These are phyloP conservation scores for Penicillium salamii DNA, from an alignment of 495 filamentous ascomycete genomes.

Conservation along the genomic window DNA sequence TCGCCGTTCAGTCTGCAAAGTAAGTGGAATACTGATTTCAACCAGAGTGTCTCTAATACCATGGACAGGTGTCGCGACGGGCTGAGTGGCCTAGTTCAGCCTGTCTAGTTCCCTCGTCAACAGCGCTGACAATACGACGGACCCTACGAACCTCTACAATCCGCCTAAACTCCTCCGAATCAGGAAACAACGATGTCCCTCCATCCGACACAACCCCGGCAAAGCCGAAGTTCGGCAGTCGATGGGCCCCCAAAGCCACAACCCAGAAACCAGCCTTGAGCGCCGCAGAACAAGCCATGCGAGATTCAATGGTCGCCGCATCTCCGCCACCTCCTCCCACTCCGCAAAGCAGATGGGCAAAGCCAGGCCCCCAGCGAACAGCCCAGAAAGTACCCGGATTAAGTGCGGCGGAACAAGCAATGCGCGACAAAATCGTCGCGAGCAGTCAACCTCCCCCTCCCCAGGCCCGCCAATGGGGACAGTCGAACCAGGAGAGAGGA, in stretches of 20 bases:
- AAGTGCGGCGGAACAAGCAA: constrained; percentile 29
- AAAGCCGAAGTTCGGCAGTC: constrained; percentile 23
- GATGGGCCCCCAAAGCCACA: constrained; percentile 24
- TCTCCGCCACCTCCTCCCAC: constrained; percentile 7
- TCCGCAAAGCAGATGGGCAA: not conserved
- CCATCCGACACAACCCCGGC: constrained; percentile 1
- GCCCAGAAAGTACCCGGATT: not conserved
- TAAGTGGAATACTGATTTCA: constrained; percentile 11
- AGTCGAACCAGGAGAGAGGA: not conserved
- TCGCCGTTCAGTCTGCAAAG: constrained; percentile 35
- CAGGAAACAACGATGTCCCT: constrained; percentile 9
- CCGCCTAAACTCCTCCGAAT: constrained; percentile 20
- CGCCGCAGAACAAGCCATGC: constrained; percentile 34
- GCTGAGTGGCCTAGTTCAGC: constrained; percentile 30
- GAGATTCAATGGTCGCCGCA: constrained; percentile 24
- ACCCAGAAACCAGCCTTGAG: constrained; percentile 26
- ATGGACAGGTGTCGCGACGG: constrained; percentile 21
- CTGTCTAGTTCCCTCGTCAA: constrained; percentile 18
- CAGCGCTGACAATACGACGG: constrained; percentile 21
- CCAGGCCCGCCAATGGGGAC: not conserved
- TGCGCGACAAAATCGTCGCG: constrained; percentile 30
- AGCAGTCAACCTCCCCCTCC: constrained; percentile 11
- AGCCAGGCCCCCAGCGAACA: not conserved
- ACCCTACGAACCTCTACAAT: constrained; percentile 29
- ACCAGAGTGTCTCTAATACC: not conserved